A percentile compares a stretch with the other conserved stretches of the same genome.
Evolutionary conservation across 2,329 filamentous ascomycete species (phyloP).

Genomic region (Nemania sp.): DNA sequence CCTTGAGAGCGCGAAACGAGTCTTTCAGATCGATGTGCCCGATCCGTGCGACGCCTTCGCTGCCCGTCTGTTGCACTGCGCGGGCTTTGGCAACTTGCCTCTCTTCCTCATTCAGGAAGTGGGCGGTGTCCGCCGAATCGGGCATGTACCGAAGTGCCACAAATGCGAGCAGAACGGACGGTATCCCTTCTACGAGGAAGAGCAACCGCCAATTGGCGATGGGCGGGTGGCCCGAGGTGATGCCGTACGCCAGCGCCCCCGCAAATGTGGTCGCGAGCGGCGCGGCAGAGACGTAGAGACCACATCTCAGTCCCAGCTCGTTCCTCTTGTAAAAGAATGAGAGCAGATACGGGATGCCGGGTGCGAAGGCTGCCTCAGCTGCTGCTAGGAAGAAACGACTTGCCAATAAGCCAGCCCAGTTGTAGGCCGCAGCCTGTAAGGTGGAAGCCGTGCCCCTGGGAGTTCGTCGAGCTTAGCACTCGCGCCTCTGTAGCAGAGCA

Average conservation of each 20-base stretch:
- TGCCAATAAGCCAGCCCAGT: constrained; percentile 39
- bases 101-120: constrained; percentile 61
- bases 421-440: constrained; percentile 38
- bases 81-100: constrained; percentile 58
- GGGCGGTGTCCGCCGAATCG: constrained; percentile 54
- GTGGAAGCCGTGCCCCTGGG: constrained; percentile 38
- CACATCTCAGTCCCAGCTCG: constrained; percentile 47
- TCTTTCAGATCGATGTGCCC: constrained; percentile 50
- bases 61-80: constrained; percentile 56
- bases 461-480: not conserved
- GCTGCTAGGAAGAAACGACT: constrained; percentile 39
- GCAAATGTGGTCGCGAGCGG: constrained; percentile 72
- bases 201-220: constrained; percentile 50
- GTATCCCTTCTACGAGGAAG: constrained; percentile 43
- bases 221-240: constrained; percentile 62
- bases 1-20: constrained; percentile 49
- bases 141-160: constrained; percentile 39
- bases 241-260: constrained; percentile 68
- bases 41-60: constrained; percentile 52
- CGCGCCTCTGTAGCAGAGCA: not conserved
- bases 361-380: constrained; percentile 40
- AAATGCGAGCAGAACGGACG: constrained; percentile 39
- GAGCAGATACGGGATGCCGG: constrained; percentile 41
- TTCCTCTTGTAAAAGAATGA: constrained; percentile 47
- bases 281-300: constrained; percentile 47